A percentile compares a stretch with the other conserved stretches of the same genome.
Evolutionary conservation across 129 eudicot genomes (phyloP).

Genomic region (Saussurea involucrata): DNA sequence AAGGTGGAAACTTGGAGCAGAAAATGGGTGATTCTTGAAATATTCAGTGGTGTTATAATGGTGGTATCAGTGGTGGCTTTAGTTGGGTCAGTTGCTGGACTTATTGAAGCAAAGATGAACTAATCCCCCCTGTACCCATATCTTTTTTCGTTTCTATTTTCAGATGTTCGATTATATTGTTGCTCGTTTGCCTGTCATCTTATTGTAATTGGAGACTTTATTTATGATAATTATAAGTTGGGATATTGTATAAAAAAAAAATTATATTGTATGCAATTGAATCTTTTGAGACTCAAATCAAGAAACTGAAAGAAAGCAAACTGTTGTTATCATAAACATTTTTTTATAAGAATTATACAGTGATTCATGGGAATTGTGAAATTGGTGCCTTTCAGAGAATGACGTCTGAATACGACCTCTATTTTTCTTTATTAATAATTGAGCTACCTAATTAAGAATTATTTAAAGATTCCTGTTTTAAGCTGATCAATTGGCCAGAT

Average conservation of each 20-base stretch:
- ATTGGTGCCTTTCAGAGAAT: not conserved
- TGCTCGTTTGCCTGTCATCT: no score
- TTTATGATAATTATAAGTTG: no score
- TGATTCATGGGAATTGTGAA: not conserved
- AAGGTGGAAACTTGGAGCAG: slow-evolving; percentile 44
- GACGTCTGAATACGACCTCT: not conserved
- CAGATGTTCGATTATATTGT: not conserved
- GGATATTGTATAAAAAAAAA: no score
- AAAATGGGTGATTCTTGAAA: slow-evolving; percentile 57
- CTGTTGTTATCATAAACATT: no score
- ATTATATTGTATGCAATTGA: not conserved
- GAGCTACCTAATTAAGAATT: not conserved
- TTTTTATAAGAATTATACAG: no score
- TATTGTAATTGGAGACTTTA: no score
- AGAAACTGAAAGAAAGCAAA: no score
- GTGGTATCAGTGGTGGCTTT: slow-evolving; percentile 55
- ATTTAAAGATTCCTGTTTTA: not conserved
- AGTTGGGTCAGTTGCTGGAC: slow-evolving; percentile 66
- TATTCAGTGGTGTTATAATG: slow-evolving; percentile 46
- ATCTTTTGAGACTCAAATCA: not conserved
- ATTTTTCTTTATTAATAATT: not conserved
- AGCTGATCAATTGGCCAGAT: not conserved
- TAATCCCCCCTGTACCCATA: not conserved
- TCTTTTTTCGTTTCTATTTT: not conserved
- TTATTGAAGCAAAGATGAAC: slow-evolving; percentile 25